Percentiles rank a stretch among this genome's conserved stretches.
phyloP scores from a whole-genome alignment of 1,284 basidiomycete species.

The Inonotus obliquus region DNA sequence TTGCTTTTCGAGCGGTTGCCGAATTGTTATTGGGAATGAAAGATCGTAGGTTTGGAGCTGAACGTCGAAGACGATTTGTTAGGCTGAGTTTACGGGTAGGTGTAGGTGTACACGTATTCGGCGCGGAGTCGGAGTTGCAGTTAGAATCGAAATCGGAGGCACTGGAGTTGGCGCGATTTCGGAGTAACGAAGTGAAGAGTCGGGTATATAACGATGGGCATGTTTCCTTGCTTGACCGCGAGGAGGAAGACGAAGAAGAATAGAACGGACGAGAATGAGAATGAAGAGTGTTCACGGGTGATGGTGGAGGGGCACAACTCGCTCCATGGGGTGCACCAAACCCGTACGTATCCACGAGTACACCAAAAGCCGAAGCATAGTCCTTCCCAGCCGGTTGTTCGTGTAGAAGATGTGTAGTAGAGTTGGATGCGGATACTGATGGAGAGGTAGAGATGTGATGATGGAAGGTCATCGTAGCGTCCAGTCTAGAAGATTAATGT shows the following conservation, averaged over 20 bases:
- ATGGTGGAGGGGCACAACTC: not conserved
- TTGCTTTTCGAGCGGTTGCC: no score
- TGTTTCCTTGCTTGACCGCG: not conserved
- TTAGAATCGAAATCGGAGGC: no score
- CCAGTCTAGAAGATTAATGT: no score
- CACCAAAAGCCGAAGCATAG: conserved; percentile 5
- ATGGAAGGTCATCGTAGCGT: not conserved
- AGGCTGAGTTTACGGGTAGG: not conserved
- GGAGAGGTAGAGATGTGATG: not conserved
- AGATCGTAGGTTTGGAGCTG: not conserved
- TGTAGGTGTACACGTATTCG: not conserved
- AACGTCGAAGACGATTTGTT: not conserved
- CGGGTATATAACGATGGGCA: not conserved
- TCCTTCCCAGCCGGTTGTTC: not conserved
- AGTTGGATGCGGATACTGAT: not conserved
- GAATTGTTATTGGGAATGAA: not conserved
- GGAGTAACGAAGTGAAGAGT: not conserved
- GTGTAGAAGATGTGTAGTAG: not conserved
- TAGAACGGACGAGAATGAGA: not conserved
- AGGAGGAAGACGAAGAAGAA: not conserved
- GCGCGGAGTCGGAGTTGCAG: no score
- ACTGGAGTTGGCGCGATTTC: no score
- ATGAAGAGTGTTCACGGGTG: not conserved
- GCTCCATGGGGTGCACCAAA: not conserved
- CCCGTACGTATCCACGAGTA: conserved; percentile 2